Conservation (phyloP, 305 asterid species). For the Coffea humblotiana region DNA sequence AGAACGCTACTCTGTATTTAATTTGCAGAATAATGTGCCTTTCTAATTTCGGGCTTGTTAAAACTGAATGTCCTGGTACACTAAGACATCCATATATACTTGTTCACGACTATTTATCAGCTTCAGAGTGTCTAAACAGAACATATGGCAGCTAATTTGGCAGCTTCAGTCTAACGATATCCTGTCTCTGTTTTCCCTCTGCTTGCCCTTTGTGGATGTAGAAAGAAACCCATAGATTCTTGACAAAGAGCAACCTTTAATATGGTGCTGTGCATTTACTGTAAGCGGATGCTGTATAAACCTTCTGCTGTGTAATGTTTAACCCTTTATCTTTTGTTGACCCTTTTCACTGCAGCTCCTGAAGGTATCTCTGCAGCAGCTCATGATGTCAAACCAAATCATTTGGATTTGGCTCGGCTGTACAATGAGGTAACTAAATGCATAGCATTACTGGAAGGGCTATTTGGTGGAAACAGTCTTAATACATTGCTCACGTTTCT, state of each 20-base stretch:
- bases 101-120: neutral
- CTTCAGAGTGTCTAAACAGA: neutral
- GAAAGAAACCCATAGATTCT: neutral
- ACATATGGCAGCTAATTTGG: neutral
- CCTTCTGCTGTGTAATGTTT: constrained; percentile 10
- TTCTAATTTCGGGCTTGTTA: no score
- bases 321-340: constrained; percentile 11
- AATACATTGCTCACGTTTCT: neutral
- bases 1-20: neutral
- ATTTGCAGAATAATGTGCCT: neutral
- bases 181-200: neutral
- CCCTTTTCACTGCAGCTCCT: constrained; percentile 47
- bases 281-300: neutral
- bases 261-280: neutral
- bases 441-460: neutral
- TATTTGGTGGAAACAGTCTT: neutral
- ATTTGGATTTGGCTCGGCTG: constrained; percentile 58
- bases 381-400: constrained; percentile 56
- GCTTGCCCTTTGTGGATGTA: neutral
- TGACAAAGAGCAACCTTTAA: neutral
- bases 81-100: neutral
- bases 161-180: neutral
- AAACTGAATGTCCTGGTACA: neutral
- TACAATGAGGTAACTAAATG: constrained; percentile 65
- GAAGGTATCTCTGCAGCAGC: constrained; percentile 59